These are phyloP conservation scores for Ophiostoma sp. DNA, from an alignment of 2,329 filamentous ascomycete genomes.

Conservation along the genomic window DNA sequence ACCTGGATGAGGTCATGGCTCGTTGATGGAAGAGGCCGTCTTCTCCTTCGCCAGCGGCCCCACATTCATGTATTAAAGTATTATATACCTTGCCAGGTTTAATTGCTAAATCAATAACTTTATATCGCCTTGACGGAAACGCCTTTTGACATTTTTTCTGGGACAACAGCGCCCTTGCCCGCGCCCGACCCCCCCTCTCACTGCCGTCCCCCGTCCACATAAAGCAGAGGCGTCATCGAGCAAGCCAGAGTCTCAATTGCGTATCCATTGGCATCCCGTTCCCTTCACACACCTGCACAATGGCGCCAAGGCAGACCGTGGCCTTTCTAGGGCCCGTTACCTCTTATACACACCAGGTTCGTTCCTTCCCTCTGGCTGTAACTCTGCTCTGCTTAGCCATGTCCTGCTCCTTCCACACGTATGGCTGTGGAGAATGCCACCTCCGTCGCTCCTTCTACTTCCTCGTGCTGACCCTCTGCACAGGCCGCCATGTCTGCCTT, in stretches of 20 bases:
- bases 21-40: neutral
- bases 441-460: neutral
- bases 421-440: too few relatives aligned
- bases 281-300: neutral
- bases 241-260: neutral
- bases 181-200: neutral
- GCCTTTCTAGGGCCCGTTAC: constrained; percentile 31
- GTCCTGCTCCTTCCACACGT: neutral
- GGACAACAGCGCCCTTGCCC: neutral
- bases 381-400: neutral
- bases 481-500: constrained; percentile 39
- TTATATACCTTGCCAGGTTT: neutral
- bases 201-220: neutral
- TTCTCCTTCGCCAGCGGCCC: neutral
- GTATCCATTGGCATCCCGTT: neutral
- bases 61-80: neutral
- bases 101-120: neutral
- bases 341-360: constrained; percentile 31
- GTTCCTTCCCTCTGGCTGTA: constrained; percentile 3
- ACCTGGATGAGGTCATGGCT: too few relatives aligned
- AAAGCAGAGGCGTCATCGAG: neutral
- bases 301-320: constrained; percentile 21
- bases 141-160: neutral
- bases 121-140: neutral
- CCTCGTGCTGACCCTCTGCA: neutral